Base-by-base conservation (phyloP, 352 stramenopile species). In the Phytopythium delawarense region DNA sequence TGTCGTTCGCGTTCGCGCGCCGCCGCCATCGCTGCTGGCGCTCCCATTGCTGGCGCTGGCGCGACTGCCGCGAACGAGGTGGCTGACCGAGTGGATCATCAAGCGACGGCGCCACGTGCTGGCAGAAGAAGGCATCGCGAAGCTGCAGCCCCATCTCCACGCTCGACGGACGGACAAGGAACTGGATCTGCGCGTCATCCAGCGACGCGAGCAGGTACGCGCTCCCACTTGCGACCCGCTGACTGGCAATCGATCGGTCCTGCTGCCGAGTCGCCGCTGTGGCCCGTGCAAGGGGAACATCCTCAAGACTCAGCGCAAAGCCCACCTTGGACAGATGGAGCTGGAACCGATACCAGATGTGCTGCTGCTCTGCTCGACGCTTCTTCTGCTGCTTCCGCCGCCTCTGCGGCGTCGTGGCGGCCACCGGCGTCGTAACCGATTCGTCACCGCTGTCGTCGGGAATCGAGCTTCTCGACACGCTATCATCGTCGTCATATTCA, bases 281-380 rank as follows among this genome's bases (percentile, higher is more conserved):
- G 20, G 25, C 32, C 58, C 42, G 21, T 59, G 69, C 58, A 30
- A 53, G 44, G 35, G 61, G 66, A 34, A 64, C 57, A 25, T 73
- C 66, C 21, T 88, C 76, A 9, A 83, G 63, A 28, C 78, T 74
- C 13, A 94, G 64, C 0, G 66, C 67, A 45, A 93, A 81, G 54
- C 77, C 81, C 21, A 64, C 77, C 49, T 86, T 83, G 15, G 57
- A 63, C 34, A 95, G 62, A 16, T 65, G 67, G 40, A 92, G 71
- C 34, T 90, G 81, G 21, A 90, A 89, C 42, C 87, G 80, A 65
- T 95, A 95, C 70, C 85, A 80, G 62, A 93, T 90, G 39, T 89
- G 84, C 48, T 89, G 73, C 9, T 75, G 70, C 34, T 86, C 69
- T 54, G 80, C 69, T 1, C 62, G 61, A 2, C 62, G 60, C 58